Evolutionary conservation across 2,329 filamentous ascomycete species (phyloP).

Genomic region (Teratosphaeria gauchensis): DNA sequence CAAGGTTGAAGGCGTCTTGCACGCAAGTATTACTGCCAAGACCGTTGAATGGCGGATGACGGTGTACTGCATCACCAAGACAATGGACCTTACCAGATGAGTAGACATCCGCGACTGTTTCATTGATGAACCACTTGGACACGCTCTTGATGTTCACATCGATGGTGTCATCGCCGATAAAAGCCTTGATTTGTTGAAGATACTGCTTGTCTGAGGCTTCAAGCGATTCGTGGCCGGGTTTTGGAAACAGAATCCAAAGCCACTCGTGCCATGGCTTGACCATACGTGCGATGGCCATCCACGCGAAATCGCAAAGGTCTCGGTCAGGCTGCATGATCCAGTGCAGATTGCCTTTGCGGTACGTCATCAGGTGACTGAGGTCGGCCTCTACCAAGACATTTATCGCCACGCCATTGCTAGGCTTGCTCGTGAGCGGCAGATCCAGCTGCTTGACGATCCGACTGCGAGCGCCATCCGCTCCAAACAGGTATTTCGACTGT

Average conservation of each 20-base stretch:
- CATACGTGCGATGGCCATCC: constrained; percentile 46
- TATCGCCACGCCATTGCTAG: constrained; percentile 38
- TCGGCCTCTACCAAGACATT: constrained; percentile 44
- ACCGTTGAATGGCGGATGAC: constrained; percentile 48
- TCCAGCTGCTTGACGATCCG: constrained; percentile 36
- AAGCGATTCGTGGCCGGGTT: constrained; percentile 24
- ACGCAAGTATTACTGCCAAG: constrained; percentile 47
- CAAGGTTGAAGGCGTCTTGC: constrained; percentile 27
- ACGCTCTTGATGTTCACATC: constrained; percentile 42
- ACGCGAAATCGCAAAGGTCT: constrained; percentile 43
- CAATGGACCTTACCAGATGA: constrained; percentile 34
- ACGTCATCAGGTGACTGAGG: constrained; percentile 38
- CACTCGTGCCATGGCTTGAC: constrained; percentile 56
- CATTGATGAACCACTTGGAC: constrained; percentile 52
- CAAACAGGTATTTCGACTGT: constrained; percentile 48
- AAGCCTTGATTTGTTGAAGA: constrained; percentile 34
- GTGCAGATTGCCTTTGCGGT: constrained; percentile 49
- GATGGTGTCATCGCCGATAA: constrained; percentile 47
- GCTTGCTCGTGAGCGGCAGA: constrained; percentile 31
- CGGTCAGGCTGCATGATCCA: constrained; percentile 46
- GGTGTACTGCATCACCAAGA: constrained; percentile 49
- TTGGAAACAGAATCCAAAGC: constrained; percentile 38
- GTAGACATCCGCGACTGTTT: constrained; percentile 50
- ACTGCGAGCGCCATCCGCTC: constrained; percentile 45
- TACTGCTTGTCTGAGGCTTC: constrained; percentile 39